Conservation (phyloP, 306 rosid species). For the Albizia julibrissin region DNA sequence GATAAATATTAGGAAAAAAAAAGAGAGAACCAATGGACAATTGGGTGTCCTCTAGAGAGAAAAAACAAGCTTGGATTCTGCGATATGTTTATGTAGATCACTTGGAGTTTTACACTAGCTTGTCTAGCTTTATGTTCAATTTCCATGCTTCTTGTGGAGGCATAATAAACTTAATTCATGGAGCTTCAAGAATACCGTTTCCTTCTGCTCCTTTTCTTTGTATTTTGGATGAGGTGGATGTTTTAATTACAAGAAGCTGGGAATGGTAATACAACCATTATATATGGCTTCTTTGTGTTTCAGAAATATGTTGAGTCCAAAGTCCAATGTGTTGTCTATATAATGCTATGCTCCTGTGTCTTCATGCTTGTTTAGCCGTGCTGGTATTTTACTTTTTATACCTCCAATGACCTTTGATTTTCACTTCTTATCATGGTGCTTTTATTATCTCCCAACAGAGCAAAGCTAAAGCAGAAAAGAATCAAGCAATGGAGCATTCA, state of each 20-base stretch:
- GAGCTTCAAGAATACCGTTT: neutral
- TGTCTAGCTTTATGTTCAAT: neutral
- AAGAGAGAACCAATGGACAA: neutral
- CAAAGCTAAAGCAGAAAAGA: slow-evolving; percentile 95
- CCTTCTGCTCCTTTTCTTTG: neutral
- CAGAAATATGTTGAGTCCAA: neutral
- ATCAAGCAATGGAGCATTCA: slow-evolving; percentile 95
- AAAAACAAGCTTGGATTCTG: neutral
- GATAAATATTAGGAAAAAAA: neutral
- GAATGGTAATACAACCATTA: neutral
- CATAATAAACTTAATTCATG: neutral
- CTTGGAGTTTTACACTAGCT: neutral
- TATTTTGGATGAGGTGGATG: neutral
- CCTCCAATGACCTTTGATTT: neutral
- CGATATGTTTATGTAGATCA: neutral
- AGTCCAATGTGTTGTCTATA: neutral
- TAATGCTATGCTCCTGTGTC: neutral
- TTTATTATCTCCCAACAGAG: slow-evolving; percentile 56
- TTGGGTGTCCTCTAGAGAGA: neutral
- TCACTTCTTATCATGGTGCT: slow-evolving; percentile 10
- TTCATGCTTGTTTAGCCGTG: slow-evolving; percentile 5
- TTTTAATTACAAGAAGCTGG: neutral
- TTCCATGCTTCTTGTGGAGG: slow-evolving; percentile 10
- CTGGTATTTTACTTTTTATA: neutral
- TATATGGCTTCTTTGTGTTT: neutral